Evolutionary conservation across 2,329 filamentous ascomycete genomes (phyloP), one percentile per base, ranked within the genome.

Genomic region (Beauveria sp.): DNA sequence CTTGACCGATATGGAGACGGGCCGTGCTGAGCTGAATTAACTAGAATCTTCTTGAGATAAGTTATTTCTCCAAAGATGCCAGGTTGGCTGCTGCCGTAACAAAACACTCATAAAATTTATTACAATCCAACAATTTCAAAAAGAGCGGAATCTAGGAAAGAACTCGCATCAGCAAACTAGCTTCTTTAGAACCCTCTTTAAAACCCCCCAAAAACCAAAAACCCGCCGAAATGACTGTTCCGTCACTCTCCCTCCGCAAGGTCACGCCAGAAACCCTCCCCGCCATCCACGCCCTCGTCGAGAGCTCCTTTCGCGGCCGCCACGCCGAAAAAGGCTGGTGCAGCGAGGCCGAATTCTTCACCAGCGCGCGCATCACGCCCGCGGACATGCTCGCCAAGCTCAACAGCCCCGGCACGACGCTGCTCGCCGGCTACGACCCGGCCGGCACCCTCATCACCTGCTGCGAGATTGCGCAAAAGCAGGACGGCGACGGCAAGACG

Each of bases 271-370:
- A 66, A 16, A 75, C 77, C 51, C 65, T 70, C 14, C 61, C 70
- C 8, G 53, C 65, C 12, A 62, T 79, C 30, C 72, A 75, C 24
- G 63, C 70, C 3, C 73, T 81, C 57, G 71, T 80, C 54, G 70
- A 73, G 54, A 74, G 74, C 2, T 78, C 78, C 45, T 81, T 78
- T 70, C 77, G 77, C 62, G 78, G 78, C 57, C 73, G 74, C 2
- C 60, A 67, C 26, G 74, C 71, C 65, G 71, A 73, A 34, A 66
- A 69, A 18, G 78, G 78, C 58, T 80, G 78, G 78, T 80, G 78
- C 16, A 79, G 76, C 4, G 78, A 79, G 64, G 76, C 77, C 18
- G 75, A 79, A 61, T 70, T 79, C 9, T 65, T 80, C 22, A 67
- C 67, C 10, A 77, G 75, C 66, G 70, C 76, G 26, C 77, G 78